Base-by-base conservation (phyloP, 176 grass and related monocot genomes). In the Pontederia paniculata region DNA sequence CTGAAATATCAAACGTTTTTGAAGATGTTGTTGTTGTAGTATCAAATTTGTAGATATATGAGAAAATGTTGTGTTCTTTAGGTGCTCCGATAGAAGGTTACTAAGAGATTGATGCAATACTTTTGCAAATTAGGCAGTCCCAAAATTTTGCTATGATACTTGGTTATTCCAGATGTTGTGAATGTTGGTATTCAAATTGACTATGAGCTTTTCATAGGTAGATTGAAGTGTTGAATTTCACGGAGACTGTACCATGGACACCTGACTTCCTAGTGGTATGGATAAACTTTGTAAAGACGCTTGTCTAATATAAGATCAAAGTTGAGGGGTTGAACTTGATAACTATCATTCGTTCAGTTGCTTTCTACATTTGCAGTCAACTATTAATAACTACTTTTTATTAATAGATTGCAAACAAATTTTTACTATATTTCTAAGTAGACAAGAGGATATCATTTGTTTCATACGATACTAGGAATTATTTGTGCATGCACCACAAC, bases 381-480 rank as follows among this genome's bases (percentile, higher is more conserved):
- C 50, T 47, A 9, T 71, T 69, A 48, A 50, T 50, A 70, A 75
- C 50, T 21, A 63, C 72, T n/a, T n/a, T n/a, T n/a, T 58, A 70
- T 20, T 70, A 31, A 86, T 66, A 50, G 19, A 48, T 58, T 18
- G 25, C 25, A 78, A 9, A 48, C 17, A 50, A 50, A 64, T 12
- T 54, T 46, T 74, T 31, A 13, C 70, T 23, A 17, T 13, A 25
- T 19, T 20, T 58, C 47, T 23, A 70, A 20, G 13, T 70, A 42
- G 52, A 21, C 43, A 76, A 76, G 42, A 63, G n/a, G 62, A 37
- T 65, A 98, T 87, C 77, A 79, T 87, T 63, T 88, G 93, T 61
- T 83, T 80, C 13, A 77, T 82, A 77, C 80, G 73, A 98, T 74
- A n/a, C 83, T 87, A 2, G 91, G 80, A 83, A 91, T 91, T 88